phyloP scores from a whole-genome alignment of 306 rosid species.

The Trifolium pratense region DNA sequence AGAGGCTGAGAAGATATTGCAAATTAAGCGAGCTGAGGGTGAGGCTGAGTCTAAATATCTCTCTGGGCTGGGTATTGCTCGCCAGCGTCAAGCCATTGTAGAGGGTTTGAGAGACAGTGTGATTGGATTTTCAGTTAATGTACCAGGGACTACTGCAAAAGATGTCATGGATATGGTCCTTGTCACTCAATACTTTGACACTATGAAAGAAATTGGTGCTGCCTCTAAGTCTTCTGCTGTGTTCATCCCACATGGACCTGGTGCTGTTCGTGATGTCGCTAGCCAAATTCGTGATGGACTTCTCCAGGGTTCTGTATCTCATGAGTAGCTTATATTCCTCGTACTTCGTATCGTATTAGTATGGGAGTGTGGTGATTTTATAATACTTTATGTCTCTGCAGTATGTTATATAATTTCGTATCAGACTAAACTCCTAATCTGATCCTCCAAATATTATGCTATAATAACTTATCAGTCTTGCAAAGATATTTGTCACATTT shows the following conservation, averaged over 20 bases:
- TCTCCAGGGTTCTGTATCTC: neutral
- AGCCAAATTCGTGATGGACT: neutral
- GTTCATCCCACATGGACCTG: neutral
- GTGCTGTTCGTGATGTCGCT: neutral
- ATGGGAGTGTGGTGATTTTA: slow-evolving; percentile 16
- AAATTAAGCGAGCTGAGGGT: slow-evolving; percentile 86
- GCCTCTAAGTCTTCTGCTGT: neutral
- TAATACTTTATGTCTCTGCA: slow-evolving; percentile 23
- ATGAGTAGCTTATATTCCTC: neutral
- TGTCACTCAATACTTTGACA: slow-evolving; percentile 91
- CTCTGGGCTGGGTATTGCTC: slow-evolving; percentile 50
- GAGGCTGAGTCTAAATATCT: slow-evolving; percentile 93
- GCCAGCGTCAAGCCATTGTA: slow-evolving; percentile 60
- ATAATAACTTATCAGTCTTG: slow-evolving; percentile 5
- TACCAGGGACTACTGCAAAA: slow-evolving; percentile 82
- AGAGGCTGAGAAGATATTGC: slow-evolving; percentile 41
- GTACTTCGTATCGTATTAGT: slow-evolving; percentile 4
- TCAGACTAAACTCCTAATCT: neutral
- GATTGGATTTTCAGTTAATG: slow-evolving; percentile 82
- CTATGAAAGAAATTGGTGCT: slow-evolving; percentile 69
- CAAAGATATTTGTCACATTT: neutral
- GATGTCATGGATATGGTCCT: slow-evolving; percentile 50
- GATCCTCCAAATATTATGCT: neutral
- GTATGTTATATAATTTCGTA: slow-evolving; percentile 21
- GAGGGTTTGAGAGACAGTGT: slow-evolving; percentile 94